Evolutionary conservation across 2,329 filamentous ascomycete species (phyloP).

Genomic region (Dothiorella sarmentorum): DNA sequence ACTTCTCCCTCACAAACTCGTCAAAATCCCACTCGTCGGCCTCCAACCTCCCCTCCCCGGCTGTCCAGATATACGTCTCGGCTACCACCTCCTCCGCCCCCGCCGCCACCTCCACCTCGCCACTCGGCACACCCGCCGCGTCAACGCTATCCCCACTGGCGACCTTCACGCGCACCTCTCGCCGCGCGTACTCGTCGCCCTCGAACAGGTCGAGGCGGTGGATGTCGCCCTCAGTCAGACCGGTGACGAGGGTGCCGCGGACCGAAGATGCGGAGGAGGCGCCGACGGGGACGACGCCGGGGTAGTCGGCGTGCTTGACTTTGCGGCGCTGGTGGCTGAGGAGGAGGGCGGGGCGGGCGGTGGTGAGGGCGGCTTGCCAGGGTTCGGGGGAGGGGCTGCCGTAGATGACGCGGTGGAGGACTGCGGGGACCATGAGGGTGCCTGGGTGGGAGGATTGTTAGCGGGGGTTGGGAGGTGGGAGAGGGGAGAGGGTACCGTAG

Average conservation of each 20-base stretch:
- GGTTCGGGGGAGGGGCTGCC: conserved; percentile 48
- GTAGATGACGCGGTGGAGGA: conserved; percentile 84
- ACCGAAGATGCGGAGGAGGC: conserved; percentile 45
- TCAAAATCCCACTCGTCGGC: conserved; percentile 82
- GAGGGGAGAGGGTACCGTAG: conserved; percentile 48
- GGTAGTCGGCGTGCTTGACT: conserved; percentile 71
- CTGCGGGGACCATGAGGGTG: conserved; percentile 76
- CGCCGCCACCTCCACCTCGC: conserved; percentile 29
- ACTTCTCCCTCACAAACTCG: conserved; percentile 74
- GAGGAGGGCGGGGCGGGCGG: conserved; percentile 72
- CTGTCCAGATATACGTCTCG: conserved; percentile 53
- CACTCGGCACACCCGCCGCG: conserved; percentile 21
- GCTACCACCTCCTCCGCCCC: conserved; percentile 41
- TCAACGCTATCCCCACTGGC: conserved; percentile 24
- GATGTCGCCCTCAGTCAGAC: conserved; percentile 74
- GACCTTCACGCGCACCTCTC: conserved; percentile 45
- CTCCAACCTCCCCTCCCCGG: conserved; percentile 55
- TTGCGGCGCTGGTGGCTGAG: conserved; percentile 67
- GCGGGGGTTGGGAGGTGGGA: background rate
- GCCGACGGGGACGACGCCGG: conserved; percentile 60
- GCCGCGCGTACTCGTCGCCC: conserved; percentile 66
- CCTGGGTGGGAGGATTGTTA: conserved; percentile 30
- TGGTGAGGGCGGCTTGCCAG: conserved; percentile 54
- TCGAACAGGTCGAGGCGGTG: conserved; percentile 77
- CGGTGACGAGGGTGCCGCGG: conserved; percentile 70